Conservation (phyloP, 2,329 filamentous ascomycete genomes). For the Metarhizium robertsii region DNA sequence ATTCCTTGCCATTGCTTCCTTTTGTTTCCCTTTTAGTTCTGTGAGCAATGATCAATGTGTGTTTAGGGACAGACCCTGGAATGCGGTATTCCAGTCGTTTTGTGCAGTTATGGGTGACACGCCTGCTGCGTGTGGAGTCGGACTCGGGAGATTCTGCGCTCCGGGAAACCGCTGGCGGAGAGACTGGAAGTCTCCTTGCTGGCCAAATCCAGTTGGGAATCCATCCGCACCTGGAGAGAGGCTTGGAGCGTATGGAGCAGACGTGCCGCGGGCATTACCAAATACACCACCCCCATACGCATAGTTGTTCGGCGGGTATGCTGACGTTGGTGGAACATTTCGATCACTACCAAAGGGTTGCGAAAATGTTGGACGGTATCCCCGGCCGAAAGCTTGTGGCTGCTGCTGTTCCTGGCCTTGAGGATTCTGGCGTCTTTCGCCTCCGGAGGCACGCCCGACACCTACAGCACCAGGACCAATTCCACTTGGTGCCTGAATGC, state of each 20-base stretch:
- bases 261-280: slow-evolving; percentile 21
- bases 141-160: slow-evolving; percentile 26
- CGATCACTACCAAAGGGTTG: slow-evolving; percentile 34
- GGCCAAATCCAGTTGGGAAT: slow-evolving; percentile 22
- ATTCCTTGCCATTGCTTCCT: background rate
- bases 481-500: slow-evolving; percentile 59
- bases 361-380: slow-evolving; percentile 32
- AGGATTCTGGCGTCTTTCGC: slow-evolving; percentile 40
- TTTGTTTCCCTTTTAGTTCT: background rate
- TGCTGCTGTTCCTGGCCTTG: slow-evolving; percentile 26
- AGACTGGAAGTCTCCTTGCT: slow-evolving; percentile 33
- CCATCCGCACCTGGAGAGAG: slow-evolving; percentile 20
- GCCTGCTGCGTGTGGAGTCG: slow-evolving; percentile 26
- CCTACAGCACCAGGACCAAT: slow-evolving; percentile 59
- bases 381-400: slow-evolving; percentile 27
- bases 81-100: slow-evolving; percentile 53
- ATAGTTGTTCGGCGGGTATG: slow-evolving; percentile 26
- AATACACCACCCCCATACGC: slow-evolving; percentile 24
- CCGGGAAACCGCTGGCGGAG: slow-evolving; percentile 38
- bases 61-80: slow-evolving; percentile 66
- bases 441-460: slow-evolving; percentile 35
- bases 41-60: slow-evolving; percentile 32
- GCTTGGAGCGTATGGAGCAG: slow-evolving; percentile 17
- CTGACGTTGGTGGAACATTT: slow-evolving; percentile 25
- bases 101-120: slow-evolving; percentile 32